Base-by-base conservation (phyloP, 2,329 filamentous ascomycete species). In the Venturia effusa region DNA sequence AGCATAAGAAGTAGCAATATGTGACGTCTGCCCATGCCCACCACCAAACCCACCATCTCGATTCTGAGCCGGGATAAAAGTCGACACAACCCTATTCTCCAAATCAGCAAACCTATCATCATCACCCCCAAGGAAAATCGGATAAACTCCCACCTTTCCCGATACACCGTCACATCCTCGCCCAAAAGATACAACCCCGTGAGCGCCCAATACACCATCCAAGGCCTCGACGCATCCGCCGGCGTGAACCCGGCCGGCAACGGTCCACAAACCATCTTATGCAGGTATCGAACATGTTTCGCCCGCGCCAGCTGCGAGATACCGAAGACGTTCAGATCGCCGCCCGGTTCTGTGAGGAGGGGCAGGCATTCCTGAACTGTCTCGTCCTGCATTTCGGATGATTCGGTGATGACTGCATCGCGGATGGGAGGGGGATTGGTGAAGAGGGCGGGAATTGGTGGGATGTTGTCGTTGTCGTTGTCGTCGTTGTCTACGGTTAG, bases 201-300 rank as follows among this genome's bases (percentile, higher is more conserved):
- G 63, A 97, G 79, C 62, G 84, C 89, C 94, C 94, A 99, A 78
- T 97, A 97, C 67, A 96, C 82, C 71, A 96, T 84, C 94, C 94
- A 99, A 11, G 94, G 92, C 64, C 93, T 82, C 72, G 89, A 92
- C 39, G 94, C 88, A 79, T 99, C 94, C 68, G 92, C 84, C 60
- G 81, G 82, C 62, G 88, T 85, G 75, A 88, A 96, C 3, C 78
- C 79, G 8, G 83, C 77, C 0, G 93, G 90, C 66, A 95, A 84
- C 5, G 59, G 57, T 60, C 79, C 79, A 54, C 77, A 77, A 51
- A 86, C 70, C 13, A 77, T 77, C 62, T 79, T 75, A 64, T 79
- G 78, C 61, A 92, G 76, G 71, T 90, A 92, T 40, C 73, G 75
- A 65, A 84, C 78, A 75, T 87, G 85, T 51, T 77, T 75, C 65